phyloP scores from a whole-genome alignment of 257 asterid genomes.

The Nemophila menziesii region DNA sequence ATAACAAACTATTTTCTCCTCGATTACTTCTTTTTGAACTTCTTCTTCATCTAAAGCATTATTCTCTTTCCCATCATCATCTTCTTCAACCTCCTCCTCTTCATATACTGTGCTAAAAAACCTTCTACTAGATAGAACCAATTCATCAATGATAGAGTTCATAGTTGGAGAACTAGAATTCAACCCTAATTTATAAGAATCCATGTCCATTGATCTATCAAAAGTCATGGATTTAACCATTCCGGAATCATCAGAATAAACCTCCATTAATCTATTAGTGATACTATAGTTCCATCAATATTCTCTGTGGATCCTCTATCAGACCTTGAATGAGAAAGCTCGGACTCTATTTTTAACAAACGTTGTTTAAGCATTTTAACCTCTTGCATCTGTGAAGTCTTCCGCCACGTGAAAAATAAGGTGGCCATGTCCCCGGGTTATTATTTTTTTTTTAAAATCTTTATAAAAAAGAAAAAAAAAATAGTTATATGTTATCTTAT shows the following conservation, averaged over 20 bases:
- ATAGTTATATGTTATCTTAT: too few relatives aligned
- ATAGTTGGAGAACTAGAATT: slow-evolving; percentile 14
- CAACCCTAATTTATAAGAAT: slow-evolving; percentile 21
- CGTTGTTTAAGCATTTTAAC: slow-evolving; percentile 61
- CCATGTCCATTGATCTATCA: slow-evolving; percentile 62
- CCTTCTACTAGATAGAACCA: slow-evolving; percentile 27
- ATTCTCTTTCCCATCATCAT: slow-evolving; percentile 54
- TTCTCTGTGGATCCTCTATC: slow-evolving; percentile 23
- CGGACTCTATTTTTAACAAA: slow-evolving; percentile 60
- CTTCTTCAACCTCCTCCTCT: slow-evolving; percentile 59
- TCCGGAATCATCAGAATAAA: slow-evolving; percentile 46
- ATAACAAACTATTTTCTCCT: slow-evolving; percentile 45
- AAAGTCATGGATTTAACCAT: slow-evolving; percentile 98
- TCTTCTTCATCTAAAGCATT: too few relatives aligned
- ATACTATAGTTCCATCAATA: slow-evolving; percentile 59
- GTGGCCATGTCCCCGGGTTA: too few relatives aligned
- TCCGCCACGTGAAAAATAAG: too few relatives aligned
- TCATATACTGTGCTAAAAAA: slow-evolving; percentile 70
- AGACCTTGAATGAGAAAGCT: slow-evolving; percentile 37
- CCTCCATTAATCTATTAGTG: slow-evolving; percentile 48
- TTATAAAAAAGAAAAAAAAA: too few relatives aligned
- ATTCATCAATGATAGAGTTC: slow-evolving; percentile 16
- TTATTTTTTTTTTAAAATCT: too few relatives aligned
- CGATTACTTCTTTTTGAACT: too few relatives aligned
- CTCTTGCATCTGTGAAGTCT: slow-evolving; percentile 61